phyloP scores from a whole-genome alignment of 208 protist species.

The Naegleria gruberi region DNA sequence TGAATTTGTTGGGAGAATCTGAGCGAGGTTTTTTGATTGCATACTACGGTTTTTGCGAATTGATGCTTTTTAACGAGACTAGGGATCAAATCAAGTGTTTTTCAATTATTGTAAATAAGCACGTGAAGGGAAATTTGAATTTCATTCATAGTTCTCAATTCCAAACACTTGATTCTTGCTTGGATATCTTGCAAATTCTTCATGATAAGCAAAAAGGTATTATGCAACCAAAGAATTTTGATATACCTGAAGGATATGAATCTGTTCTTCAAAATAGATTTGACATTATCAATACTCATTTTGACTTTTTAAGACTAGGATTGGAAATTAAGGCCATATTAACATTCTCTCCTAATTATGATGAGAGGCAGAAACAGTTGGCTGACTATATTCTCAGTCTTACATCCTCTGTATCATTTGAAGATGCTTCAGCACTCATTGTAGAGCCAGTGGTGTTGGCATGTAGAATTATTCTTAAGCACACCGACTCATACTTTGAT shows the following conservation, averaged over 20 bases:
- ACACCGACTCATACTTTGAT: background rate
- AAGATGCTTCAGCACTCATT: background rate
- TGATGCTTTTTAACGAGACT: background rate
- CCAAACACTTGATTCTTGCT: background rate
- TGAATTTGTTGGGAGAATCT: background rate
- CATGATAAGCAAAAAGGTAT: background rate
- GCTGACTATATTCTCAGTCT: background rate
- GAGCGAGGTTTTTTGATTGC: background rate
- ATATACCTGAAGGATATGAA: background rate
- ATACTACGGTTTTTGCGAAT: background rate
- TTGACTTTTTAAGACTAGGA: background rate
- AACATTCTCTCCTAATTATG: background rate
- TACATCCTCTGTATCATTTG: background rate
- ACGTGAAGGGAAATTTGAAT: background rate
- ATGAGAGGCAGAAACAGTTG: background rate
- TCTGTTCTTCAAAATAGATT: background rate
- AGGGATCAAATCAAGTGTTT: background rate
- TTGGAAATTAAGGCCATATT: background rate
- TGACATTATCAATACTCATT: background rate
- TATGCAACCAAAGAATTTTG: background rate
- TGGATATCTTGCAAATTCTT: background rate
- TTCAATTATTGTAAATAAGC: background rate
- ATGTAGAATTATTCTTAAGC: background rate
- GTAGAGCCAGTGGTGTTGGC: background rate
- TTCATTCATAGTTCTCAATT: background rate